Base-by-base conservation (phyloP, 2,329 filamentous ascomycete genomes). In the Daldinia sp. region DNA sequence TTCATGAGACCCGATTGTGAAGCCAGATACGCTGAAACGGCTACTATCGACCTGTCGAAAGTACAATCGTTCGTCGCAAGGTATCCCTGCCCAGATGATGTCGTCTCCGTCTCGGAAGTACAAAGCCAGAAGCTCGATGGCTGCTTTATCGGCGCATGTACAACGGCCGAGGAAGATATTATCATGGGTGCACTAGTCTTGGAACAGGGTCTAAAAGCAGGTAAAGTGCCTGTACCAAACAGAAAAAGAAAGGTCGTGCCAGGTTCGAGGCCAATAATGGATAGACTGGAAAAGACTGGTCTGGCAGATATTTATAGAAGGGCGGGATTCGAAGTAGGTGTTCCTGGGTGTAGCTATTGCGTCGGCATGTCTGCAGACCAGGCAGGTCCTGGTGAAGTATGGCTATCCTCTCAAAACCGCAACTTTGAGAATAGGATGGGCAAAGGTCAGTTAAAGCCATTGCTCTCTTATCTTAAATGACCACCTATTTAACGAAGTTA, bases 341-440 rank as follows among this genome's bases (percentile, higher is more conserved):
- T 51, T 51, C 46, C 46, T 12, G 46, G 46, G 10, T 51, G 46
- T 18, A 51, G 46, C 18, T 51, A 51, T 51, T 51, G 46, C 12
- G 46, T 51, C 15, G 46, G 46, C 5, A 51, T 51, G 46, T 51
- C 46, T 51, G 46, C 46, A 33, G 46, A 51, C 18, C 46, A 51
- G 26, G 46, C 46, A 51, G 46, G 26, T 30, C 46, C 46, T 18
- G 46, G 46, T 6, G 46, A 51, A 51, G 46, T 51, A 33, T 51
- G 46, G 46, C 15, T 51, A 33, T 51, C 46, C 26, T 51, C 46
- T 51, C 46, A 51, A 51, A 51, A 51, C 7, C 46, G 46, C 15
- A 51, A 51, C 10, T 51, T 51, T 4, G 46, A 51, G 26, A 51
- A 51, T 10, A 51, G 46, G 9, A 51, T 51, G 46, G 46, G 46